phyloP scores from a whole-genome alignment of 1,139 yeast genomes.

The Candida sp. region DNA sequence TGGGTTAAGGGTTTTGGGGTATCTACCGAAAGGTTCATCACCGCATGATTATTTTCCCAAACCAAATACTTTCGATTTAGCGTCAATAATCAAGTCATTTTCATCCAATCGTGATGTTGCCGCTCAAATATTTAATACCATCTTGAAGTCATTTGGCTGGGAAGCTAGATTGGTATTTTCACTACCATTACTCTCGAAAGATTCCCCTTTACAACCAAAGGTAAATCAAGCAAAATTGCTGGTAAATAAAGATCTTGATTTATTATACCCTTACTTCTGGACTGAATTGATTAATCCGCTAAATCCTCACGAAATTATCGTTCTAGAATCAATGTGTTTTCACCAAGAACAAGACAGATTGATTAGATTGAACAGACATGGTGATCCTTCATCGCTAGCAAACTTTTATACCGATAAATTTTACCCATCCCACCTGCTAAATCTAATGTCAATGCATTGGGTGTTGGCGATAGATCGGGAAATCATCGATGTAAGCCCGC shows the following conservation, averaged over 20 bases:
- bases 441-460: conserved; percentile 33
- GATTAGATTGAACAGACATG: conserved; percentile 17
- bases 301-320: conserved; percentile 20
- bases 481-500: conserved; percentile 28
- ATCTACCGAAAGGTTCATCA: conserved; percentile 14
- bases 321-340: conserved; percentile 30
- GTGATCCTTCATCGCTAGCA: conserved; percentile 3
- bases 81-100: conserved; percentile 19
- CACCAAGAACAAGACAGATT: conserved; percentile 28
- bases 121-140: conserved; percentile 33
- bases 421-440: conserved; percentile 24
- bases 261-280: conserved; percentile 40
- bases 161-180: conserved; percentile 33
- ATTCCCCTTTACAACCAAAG: conserved; percentile 14
- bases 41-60: conserved; percentile 19
- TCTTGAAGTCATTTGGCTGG: conserved; percentile 29
- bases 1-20: conserved; percentile 34
- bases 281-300: conserved; percentile 36
- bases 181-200: conserved; percentile 24
- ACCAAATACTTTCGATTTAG: conserved; percentile 13
- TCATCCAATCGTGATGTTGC: conserved; percentile 36
- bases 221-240: conserved; percentile 17
- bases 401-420: conserved; percentile 15
- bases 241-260: conserved; percentile 30
- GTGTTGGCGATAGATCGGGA: conserved; percentile 22